Base-by-base conservation (phyloP, 108 stramenopile genomes). In the Nitzschia putrida region DNA sequence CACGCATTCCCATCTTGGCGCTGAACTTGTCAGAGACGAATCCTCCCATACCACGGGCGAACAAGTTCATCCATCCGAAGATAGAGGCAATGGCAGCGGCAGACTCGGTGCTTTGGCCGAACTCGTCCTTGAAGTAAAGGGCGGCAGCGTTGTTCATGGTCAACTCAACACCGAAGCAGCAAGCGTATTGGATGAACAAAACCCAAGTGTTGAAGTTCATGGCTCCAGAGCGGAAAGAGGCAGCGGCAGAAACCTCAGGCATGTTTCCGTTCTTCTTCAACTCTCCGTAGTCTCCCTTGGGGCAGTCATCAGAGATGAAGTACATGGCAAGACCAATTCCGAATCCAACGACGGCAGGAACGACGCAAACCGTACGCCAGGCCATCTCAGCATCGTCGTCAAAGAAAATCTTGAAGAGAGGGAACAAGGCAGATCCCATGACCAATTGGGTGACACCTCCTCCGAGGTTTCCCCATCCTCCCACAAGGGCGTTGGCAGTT, bases 391-490 rank as follows among this genome's bases (percentile, higher is more conserved):
- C 69, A 50, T 80, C 87, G 82, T 52, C 79, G 21, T 61, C 50
- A 34, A 57, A 74, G 39, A 69, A 43, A 14, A 60, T 47, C 70
- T 92, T 88, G 76, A 95, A 95, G 7, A 91, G 70, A 9, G 90
- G 90, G 61, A 89, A 91, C 20, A 95, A 67, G 18, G 72, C 69
- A 20, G 87, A 68, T 56, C 91, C 94, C 63, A 92, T 85, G 42
- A 95, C 64, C 21, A 93, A 54, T 56, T 88, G 86, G 11, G 89
- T 89, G 34, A 95, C 83, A 61, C 95, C 95, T 63, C 89, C 96
- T 58, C 92, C 92, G 6, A 96, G 73, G 71, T 97, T 97, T 16
- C 84, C 96, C 97, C 97, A 97, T 26, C 97, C 95, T 14, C 83
- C 96, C 0, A 82, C 81, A 11, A 94, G 60, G 43, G 93, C 95